These are phyloP conservation scores for Fraxinus americana DNA, from an alignment of 257 asterid genomes.

Conservation along the genomic window DNA sequence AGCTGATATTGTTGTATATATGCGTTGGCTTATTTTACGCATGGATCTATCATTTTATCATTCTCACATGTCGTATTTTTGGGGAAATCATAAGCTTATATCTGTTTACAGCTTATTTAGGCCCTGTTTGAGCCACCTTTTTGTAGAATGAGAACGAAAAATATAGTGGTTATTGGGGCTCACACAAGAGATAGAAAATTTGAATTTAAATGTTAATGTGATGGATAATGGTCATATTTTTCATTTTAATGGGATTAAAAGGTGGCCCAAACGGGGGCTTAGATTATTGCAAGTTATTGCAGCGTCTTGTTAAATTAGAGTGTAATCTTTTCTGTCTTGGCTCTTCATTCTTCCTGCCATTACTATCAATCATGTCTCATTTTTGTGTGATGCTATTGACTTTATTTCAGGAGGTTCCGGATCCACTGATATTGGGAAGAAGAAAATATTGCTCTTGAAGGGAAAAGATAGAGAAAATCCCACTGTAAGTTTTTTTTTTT, in stretches of 20 bases:
- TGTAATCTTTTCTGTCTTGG: neutral
- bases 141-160: no score
- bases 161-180: no score
- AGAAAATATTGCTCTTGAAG: constrained; percentile 76
- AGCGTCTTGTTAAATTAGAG: neutral
- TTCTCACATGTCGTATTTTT: neutral
- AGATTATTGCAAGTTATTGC: neutral
- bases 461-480: constrained; percentile 80
- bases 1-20: neutral
- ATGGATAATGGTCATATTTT: no score
- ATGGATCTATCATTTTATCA: neutral
- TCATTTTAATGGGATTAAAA: no score
- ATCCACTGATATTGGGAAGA: constrained; percentile 63
- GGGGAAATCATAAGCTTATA: constrained; percentile 5
- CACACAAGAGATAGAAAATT: no score
- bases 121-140: no score
- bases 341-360: neutral
- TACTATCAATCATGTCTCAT: neutral
- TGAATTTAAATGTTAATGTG: no score
- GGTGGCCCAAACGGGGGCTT: no score
- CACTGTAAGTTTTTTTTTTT: constrained; percentile 49
- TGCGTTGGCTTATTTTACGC: neutral
- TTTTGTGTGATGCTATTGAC: constrained; percentile 15
- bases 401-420: constrained; percentile 46
- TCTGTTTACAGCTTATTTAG: constrained; percentile 3